phyloP scores from a whole-genome alignment of 305 asterid species.

The Striga hermonthica region DNA sequence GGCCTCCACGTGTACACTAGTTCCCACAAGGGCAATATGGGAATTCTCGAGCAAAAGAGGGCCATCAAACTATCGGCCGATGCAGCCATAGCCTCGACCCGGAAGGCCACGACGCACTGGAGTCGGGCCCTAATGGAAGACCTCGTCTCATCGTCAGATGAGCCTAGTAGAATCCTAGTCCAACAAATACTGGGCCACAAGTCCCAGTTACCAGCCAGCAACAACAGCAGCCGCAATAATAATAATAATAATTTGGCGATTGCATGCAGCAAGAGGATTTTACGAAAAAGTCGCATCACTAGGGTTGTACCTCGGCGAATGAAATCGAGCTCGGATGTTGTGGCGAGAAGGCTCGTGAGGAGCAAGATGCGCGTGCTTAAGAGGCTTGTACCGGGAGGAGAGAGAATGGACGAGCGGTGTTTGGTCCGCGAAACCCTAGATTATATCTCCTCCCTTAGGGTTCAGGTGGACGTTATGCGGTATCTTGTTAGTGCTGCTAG shows the following conservation, averaged over 20 bases:
- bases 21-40: constrained; percentile 45
- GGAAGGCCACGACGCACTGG: constrained; percentile 51
- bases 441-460: constrained; percentile 59
- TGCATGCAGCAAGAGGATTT: constrained; percentile 42
- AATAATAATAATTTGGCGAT: background rate
- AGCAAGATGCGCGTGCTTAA: constrained; percentile 62
- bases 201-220: no score
- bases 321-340: constrained; percentile 22
- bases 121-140: constrained; percentile 49
- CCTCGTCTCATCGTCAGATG: constrained; percentile 28
- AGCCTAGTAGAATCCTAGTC: no score
- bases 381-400: constrained; percentile 81
- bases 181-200: no score
- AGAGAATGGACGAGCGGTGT: constrained; percentile 54
- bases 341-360: constrained; percentile 52
- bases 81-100: constrained; percentile 80
- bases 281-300: constrained; percentile 2
- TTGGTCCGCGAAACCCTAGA: constrained; percentile 90
- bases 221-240: no score
- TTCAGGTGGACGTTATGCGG: constrained; percentile 87
- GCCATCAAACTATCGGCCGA: constrained; percentile 76
- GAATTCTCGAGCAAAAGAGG: constrained; percentile 48
- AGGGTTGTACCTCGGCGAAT: background rate
- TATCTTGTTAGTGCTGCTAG: constrained; percentile 47
- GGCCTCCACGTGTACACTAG: constrained; percentile 51